Percentiles rank a stretch among this genome's conserved stretches.
Conservation (phyloP, 2,329 filamentous ascomycete genomes). For the Fusarium tuaranense region DNA sequence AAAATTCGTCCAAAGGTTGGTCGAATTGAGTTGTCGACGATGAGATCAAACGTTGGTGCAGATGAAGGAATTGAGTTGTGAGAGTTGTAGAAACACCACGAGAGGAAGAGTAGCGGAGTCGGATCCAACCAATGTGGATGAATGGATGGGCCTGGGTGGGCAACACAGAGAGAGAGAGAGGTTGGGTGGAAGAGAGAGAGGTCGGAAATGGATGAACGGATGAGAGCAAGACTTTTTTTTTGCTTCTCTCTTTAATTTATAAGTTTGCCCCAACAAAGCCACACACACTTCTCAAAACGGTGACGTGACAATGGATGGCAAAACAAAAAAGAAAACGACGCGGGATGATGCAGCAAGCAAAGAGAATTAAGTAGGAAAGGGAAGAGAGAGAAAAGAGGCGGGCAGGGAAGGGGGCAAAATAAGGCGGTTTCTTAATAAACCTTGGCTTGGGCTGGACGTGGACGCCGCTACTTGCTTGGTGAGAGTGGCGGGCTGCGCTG, state of each 20-base stretch:
- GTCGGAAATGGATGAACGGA: slow-evolving; percentile 13
- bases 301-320: slow-evolving; percentile 25
- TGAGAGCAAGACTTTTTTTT: slow-evolving; percentile 15
- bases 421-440: slow-evolving; percentile 20
- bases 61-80: slow-evolving; percentile 27
- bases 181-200: not conserved
- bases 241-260: slow-evolving; percentile 16
- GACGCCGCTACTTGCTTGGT: slow-evolving; percentile 10
- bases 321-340: slow-evolving; percentile 6
- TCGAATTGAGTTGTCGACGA: slow-evolving; percentile 26
- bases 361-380: slow-evolving; percentile 1
- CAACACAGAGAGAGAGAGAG: slow-evolving; percentile 17
- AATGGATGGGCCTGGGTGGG: slow-evolving; percentile 37
- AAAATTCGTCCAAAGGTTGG: slow-evolving; percentile 6
- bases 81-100: slow-evolving; percentile 16
- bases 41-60: slow-evolving; percentile 1
- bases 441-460: not conserved
- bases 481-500: slow-evolving; percentile 30
- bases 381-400: slow-evolving; percentile 11
- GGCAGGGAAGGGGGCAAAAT: slow-evolving; percentile 13
- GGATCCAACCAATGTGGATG: not conserved
- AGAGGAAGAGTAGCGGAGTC: slow-evolving; percentile 16
- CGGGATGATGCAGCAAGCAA: not conserved
- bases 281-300: slow-evolving; percentile 10
- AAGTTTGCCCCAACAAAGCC: slow-evolving; percentile 25